Conservation (phyloP, 2,329 filamentous ascomycete species). For the Leptographium flavum region DNA sequence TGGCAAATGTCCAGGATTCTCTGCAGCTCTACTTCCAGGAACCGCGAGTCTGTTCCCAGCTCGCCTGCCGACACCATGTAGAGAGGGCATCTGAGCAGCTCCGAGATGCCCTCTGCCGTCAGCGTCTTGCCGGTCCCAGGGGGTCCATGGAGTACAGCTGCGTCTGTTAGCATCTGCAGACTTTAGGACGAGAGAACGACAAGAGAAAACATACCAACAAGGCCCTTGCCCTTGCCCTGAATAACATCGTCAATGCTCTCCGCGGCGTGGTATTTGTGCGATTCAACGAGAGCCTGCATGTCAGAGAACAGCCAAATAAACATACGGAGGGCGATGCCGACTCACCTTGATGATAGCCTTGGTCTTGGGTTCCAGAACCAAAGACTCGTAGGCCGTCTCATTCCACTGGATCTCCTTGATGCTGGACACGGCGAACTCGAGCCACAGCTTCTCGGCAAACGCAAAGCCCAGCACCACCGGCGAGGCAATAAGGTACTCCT, state of each 20-base stretch:
- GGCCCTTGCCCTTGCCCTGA: constrained; percentile 72
- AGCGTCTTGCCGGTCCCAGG: constrained; percentile 33
- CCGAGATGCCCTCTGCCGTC: constrained; percentile 25
- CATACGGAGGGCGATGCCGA: not conserved
- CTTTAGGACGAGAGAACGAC: not conserved
- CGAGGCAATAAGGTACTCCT: constrained; percentile 72
- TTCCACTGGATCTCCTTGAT: constrained; percentile 78
- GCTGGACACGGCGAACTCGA: constrained; percentile 71
- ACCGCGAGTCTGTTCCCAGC: constrained; percentile 27
- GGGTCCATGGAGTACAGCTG: constrained; percentile 63
- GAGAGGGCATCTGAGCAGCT: constrained; percentile 30
- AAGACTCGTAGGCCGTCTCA: constrained; percentile 63
- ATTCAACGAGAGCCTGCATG: constrained; percentile 56
- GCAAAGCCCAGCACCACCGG: constrained; percentile 77
- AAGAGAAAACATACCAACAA: constrained; percentile 40
- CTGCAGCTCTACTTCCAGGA: constrained; percentile 32
- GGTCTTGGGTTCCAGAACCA: constrained; percentile 53
- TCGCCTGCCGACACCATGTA: constrained; percentile 40
- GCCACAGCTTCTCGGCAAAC: constrained; percentile 80
- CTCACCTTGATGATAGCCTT: constrained; percentile 51
- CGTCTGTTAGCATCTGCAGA: not conserved
- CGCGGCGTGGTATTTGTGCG: constrained; percentile 68
- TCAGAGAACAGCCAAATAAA: not conserved
- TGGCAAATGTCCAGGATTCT: constrained; percentile 31
- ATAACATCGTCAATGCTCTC: constrained; percentile 74